Base-by-base conservation (phyloP, 345 rosid species). In the Eucalyptus tenuipes region DNA sequence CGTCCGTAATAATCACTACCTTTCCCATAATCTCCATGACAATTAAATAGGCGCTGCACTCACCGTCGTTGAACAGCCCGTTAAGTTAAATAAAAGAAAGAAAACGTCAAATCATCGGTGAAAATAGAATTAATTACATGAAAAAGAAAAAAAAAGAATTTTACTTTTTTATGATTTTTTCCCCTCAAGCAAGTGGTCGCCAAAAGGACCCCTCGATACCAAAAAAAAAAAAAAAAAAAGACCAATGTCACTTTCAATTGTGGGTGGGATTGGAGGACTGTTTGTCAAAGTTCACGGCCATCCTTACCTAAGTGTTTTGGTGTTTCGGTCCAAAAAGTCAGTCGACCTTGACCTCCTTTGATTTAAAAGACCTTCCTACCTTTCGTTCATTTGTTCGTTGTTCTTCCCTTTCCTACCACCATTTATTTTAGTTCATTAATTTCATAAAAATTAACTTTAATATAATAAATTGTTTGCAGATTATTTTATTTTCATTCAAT, bases 221-320 rank as follows among this genome's bases (percentile, higher is more conserved):
- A 42, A 42, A 7, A 42, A 42, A 1, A 5, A 6, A 29, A 13
- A 7, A 1, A n/a, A 1, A 33, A 20, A 6, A 22, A 10, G 3
- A 10, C 27, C 9, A 75, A 75, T 6, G 47, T 20, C 16, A 75
- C 47, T 75, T 40, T 75, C 84, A 75, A 75, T 5, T 12, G 84
- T 40, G 4, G 84, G 10, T 75, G 84, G 47, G 27, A 40, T 10
- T 75, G 84, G 47, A 10, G 84, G 25, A 42, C 15, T 10, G 25
- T 40, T 75, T 75, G 84, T 75, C 84, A 75, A 40, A 40, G 84
- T 75, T 40, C 29, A 6, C 12, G 47, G 47, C 84, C 84, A 14
- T 75, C 29, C 27, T 37, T 8, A 75, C 84, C 47, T 40, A 40
- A 44, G 6, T 2, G 14, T 75, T 11, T 11, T 71, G 57, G 57